Percentiles rank a stretch among this genome's conserved stretches.
These are phyloP conservation scores for Picea glauca DNA, from an alignment of 75 land plant genomes.

Conservation along the genomic window DNA sequence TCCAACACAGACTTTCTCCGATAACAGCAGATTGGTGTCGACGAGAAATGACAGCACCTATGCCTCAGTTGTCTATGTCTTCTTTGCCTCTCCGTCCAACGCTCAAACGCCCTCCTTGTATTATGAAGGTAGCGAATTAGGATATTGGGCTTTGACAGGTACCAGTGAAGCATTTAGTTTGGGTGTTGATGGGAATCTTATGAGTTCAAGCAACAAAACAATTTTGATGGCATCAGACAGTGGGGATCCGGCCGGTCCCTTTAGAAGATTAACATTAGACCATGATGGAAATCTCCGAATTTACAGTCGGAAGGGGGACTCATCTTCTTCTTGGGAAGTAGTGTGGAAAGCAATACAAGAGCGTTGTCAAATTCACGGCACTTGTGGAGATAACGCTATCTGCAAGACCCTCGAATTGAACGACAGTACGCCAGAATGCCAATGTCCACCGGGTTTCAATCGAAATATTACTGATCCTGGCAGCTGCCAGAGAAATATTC, in stretches of 20 bases:
- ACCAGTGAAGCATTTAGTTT: too few relatives aligned
- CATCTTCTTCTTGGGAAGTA: neutral
- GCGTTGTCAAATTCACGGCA: neutral
- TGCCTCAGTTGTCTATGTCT: neutral
- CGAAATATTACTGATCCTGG: neutral
- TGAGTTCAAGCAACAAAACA: conserved; percentile 26
- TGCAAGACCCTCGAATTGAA: neutral
- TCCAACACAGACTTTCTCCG: conserved; percentile 12
- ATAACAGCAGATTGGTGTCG: neutral
- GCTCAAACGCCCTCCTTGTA: too few relatives aligned
- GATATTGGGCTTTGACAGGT: too few relatives aligned
- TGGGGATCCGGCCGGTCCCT: conserved; percentile 14
- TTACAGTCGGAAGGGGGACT: conserved; percentile 13
- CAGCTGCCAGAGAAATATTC: neutral
- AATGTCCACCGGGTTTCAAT: neutral
- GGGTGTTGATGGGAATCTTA: too few relatives aligned
- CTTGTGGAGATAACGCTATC: neutral
- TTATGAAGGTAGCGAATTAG: too few relatives aligned
- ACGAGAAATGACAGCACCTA: neutral
- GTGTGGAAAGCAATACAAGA: neutral
- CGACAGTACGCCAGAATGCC: neutral
- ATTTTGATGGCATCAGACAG: conserved; percentile 30
- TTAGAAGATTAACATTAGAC: conserved; percentile 42
- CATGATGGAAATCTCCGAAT: too few relatives aligned
- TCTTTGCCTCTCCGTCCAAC: too few relatives aligned